Conservation (phyloP, 2,329 filamentous ascomycete species). For the Phialemoniopsis sp. region DNA sequence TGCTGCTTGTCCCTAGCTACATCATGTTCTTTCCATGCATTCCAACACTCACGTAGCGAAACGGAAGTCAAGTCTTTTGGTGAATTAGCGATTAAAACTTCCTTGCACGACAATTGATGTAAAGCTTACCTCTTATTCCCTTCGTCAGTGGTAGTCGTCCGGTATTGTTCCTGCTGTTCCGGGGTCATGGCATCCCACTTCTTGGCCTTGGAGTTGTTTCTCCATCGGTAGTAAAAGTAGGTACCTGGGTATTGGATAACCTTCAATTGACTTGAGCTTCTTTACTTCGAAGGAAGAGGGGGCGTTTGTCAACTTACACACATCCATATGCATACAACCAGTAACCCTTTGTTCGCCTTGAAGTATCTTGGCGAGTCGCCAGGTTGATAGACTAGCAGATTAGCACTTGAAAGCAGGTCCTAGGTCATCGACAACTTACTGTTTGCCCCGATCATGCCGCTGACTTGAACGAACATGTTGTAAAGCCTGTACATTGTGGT, state of each 20-base stretch:
- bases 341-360: conserved; percentile 30
- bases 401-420: too few relatives aligned
- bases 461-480: conserved; percentile 40
- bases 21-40: too few relatives aligned
- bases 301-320: too few relatives aligned
- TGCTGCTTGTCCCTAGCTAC: too few relatives aligned
- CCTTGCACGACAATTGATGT: too few relatives aligned
- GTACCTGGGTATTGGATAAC: conserved; percentile 29
- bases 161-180: conserved; percentile 35
- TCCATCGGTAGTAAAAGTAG: conserved; percentile 31
- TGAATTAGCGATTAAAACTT: too few relatives aligned
- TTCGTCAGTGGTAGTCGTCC: conserved; percentile 36
- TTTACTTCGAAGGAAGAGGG: conserved; percentile 29
- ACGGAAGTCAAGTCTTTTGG: too few relatives aligned
- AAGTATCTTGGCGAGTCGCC: conserved; percentile 27
- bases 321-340: conserved; percentile 30
- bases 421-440: too few relatives aligned
- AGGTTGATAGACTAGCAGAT: too few relatives aligned
- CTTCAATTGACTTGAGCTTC: conserved; percentile 10
- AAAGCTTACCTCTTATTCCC: too few relatives aligned
- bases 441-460: conserved; percentile 32
- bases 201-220: conserved; percentile 29
- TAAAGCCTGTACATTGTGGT: conserved; percentile 50
- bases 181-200: conserved; percentile 31
- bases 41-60: too few relatives aligned